phyloP scores from a whole-genome alignment of 306 rosid species.

The Benincasa hispida region DNA sequence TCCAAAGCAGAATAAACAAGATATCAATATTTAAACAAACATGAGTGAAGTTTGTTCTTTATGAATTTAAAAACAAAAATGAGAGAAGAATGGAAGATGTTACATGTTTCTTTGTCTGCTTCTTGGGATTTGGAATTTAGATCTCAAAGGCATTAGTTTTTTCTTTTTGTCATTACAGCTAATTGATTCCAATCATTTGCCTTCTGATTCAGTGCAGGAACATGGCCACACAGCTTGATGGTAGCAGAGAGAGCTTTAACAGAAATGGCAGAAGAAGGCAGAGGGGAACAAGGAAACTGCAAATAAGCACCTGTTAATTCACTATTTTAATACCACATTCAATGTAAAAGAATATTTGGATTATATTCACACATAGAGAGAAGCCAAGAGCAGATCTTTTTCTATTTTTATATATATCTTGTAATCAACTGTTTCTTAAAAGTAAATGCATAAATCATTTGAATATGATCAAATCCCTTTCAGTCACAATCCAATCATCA shows the following conservation, averaged over 20 bases:
- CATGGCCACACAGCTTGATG: not conserved
- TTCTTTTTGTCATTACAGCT: slow-evolving; percentile 3
- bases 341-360: not conserved
- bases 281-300: not conserved
- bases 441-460: not conserved
- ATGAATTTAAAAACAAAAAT: not conserved
- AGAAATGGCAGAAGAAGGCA: slow-evolving; percentile 3
- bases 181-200: slow-evolving; percentile 5
- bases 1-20: slow-evolving; percentile 1
- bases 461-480: not conserved
- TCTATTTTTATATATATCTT: not conserved
- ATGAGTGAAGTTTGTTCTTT: not conserved
- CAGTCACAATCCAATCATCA: not conserved
- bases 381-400: not conserved
- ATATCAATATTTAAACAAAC: not conserved
- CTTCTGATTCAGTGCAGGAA: slow-evolving; percentile 3
- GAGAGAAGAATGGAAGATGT: not conserved
- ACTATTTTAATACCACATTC: not conserved
- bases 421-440: not conserved
- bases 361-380: not conserved
- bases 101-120: not conserved
- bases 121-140: slow-evolving; percentile 5
- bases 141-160: not conserved
- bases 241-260: not conserved
- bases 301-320: not conserved